Evolutionary conservation across 139 green algal species (phyloP).

Genomic region (Desmodesmus armatus): DNA sequence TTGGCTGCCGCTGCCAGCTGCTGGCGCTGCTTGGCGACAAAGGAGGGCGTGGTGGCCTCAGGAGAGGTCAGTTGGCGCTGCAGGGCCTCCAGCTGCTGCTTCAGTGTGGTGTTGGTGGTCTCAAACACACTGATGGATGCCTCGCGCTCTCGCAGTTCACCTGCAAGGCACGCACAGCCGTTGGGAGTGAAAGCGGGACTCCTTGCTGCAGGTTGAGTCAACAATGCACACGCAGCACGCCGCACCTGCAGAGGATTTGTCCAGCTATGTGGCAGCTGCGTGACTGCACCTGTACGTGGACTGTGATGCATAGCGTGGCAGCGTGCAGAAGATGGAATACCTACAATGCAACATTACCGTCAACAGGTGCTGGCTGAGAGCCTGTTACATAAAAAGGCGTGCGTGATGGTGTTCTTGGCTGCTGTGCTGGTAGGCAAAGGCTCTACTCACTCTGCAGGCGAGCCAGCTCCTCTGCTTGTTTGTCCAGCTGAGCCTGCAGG

Average conservation of each 20-base stretch:
- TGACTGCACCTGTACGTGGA: too few species aligned
- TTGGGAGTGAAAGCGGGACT: too few species aligned
- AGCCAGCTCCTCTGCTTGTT: not conserved
- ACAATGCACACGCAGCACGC: too few species aligned
- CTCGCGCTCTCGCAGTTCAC: constrained; percentile 1
- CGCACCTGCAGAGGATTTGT: too few species aligned
- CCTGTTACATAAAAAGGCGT: too few species aligned
- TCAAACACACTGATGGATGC: constrained; percentile 8
- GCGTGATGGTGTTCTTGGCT: not conserved
- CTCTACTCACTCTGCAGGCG: constrained; percentile 6
- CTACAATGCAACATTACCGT: too few species aligned
- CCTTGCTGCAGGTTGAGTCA: too few species aligned
- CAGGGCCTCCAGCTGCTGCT: constrained; percentile 3
- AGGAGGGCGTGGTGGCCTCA: constrained; percentile 31
- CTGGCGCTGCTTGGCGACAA: constrained; percentile 31
- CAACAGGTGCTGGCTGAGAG: too few species aligned
- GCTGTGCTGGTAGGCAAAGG: not conserved
- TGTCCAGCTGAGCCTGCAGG: constrained; percentile 23
- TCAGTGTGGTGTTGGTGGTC: constrained; percentile 1
- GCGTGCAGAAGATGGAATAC: too few species aligned
- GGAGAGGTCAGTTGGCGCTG: constrained; percentile 6
- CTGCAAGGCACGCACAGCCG: too few species aligned
- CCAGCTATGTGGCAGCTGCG: too few species aligned
- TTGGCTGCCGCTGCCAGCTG: constrained; percentile 9
- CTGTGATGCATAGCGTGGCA: too few species aligned